Percentiles rank a stretch among this genome's conserved stretches.
Conservation (phyloP, 2,329 filamentous ascomycete genomes). For the Claviceps quebecensis region DNA sequence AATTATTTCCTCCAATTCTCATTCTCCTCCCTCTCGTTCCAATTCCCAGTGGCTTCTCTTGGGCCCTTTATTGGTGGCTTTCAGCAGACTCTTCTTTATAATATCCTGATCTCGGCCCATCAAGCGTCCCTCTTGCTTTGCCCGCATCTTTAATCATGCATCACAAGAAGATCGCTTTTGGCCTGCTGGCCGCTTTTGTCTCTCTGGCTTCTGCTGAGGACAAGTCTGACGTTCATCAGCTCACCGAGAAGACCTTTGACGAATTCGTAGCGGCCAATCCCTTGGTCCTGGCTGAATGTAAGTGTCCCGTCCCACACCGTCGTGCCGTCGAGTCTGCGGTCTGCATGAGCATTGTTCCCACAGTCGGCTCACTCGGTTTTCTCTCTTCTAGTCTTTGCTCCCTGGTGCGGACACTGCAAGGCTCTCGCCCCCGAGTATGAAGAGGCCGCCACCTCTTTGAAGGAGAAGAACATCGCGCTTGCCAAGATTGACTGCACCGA, state of each 20-base stretch:
- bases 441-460: constrained; percentile 67
- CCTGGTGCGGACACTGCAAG: constrained; percentile 98
- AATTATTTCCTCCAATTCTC: constrained; percentile 6
- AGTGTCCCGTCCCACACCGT: constrained; percentile 21
- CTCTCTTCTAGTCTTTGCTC: constrained; percentile 62
- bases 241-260: constrained; percentile 78
- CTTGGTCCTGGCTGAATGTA: constrained; percentile 89
- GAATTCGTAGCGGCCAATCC: constrained; percentile 75
- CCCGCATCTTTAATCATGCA: constrained; percentile 25
- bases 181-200: constrained; percentile 40
- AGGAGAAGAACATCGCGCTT: constrained; percentile 76
- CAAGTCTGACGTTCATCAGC: constrained; percentile 65
- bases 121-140: neutral
- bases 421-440: constrained; percentile 89
- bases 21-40: constrained; percentile 8
- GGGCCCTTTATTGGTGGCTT: constrained; percentile 4
- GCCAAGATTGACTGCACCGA: constrained; percentile 92
- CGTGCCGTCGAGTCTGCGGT: neutral
- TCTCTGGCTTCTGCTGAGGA: constrained; percentile 42
- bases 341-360: neutral
- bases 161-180: constrained; percentile 35
- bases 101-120: neutral
- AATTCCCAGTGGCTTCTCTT: constrained; percentile 4
- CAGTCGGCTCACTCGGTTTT: neutral
- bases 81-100: neutral